phyloP scores from a whole-genome alignment of 106 monocot species.

The Chionographis japonica region DNA sequence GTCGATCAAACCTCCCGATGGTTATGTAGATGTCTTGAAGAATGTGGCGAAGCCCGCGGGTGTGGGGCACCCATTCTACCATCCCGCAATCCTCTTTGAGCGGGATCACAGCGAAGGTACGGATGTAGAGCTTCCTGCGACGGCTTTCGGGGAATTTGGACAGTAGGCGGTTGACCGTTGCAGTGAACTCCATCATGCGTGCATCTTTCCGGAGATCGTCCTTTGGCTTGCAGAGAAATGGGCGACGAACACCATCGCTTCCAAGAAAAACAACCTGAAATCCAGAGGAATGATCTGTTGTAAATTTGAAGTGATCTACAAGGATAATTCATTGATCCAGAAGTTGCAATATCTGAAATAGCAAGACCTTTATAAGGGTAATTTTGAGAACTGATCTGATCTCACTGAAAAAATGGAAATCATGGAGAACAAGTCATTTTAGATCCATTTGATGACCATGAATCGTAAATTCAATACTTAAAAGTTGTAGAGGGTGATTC shows the following conservation, averaged over 20 bases:
- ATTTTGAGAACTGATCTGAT: no score
- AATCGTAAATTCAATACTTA: background rate
- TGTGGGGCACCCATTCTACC: conserved; percentile 98
- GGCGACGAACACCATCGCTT: conserved; percentile 81
- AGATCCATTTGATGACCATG: background rate
- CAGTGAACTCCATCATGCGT: conserved; percentile 99
- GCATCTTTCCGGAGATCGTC: conserved; percentile 97
- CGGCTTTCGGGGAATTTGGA: conserved; percentile 99
- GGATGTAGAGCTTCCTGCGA: conserved; percentile 89
- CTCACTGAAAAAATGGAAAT: no score
- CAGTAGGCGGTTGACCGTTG: conserved; percentile 87
- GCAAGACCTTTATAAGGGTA: no score
- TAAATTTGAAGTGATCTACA: no score
- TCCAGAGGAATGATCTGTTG: conserved; percentile 1
- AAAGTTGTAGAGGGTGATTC: background rate
- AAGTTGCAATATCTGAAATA: no score
- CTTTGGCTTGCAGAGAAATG: conserved; percentile 98
- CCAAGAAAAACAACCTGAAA: conserved; percentile 86
- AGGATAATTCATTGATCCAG: no score
- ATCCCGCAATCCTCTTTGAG: conserved; percentile 97
- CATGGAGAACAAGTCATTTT: background rate
- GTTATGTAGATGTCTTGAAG: conserved; percentile 97
- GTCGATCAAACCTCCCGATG: conserved; percentile 74
- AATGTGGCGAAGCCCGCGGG: conserved; percentile 91
- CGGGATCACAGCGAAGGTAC: conserved; percentile 94